Percentiles rank a stretch among this genome's conserved stretches.
Evolutionary conservation across 148 eudicot genomes (phyloP).

Genomic region (Chenopodium berlandieri): DNA sequence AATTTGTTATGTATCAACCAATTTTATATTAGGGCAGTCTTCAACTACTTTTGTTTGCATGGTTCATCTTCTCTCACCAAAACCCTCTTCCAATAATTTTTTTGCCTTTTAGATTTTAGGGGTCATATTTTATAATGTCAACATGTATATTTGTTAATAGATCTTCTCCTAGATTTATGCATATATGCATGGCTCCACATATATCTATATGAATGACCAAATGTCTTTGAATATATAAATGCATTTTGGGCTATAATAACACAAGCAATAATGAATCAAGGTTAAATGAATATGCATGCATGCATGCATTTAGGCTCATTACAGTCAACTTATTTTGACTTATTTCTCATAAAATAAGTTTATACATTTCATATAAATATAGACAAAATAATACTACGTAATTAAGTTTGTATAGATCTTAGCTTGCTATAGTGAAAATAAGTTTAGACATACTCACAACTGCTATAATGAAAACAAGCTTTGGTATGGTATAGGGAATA

Average conservation of each 20-base stretch:
- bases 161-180: slow-evolving; percentile 4
- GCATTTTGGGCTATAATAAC: slow-evolving; percentile 12
- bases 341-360: too few species aligned
- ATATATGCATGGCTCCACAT: slow-evolving; percentile 5
- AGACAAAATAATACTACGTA: too few species aligned
- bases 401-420: too few species aligned
- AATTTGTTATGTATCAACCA: background rate
- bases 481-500: too few species aligned
- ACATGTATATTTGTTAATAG: slow-evolving; percentile 12
- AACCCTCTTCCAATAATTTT: slow-evolving; percentile 24
- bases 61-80: slow-evolving; percentile 50
- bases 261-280: background rate
- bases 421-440: too few species aligned
- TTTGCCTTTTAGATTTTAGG: slow-evolving; percentile 14
- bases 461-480: too few species aligned
- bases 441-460: too few species aligned
- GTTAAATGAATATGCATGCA: too few species aligned
- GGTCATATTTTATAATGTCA: slow-evolving; percentile 3
- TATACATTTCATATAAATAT: too few species aligned
- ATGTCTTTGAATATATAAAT: background rate
- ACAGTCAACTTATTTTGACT: too few species aligned
- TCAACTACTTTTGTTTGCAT: slow-evolving; percentile 40
- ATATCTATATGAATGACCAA: slow-evolving; percentile 10
- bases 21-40: slow-evolving; percentile 24
- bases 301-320: too few species aligned